These are phyloP conservation scores for Geosmithia morbida DNA, from an alignment of 2,329 filamentous ascomycete genomes.

Conservation along the genomic window DNA sequence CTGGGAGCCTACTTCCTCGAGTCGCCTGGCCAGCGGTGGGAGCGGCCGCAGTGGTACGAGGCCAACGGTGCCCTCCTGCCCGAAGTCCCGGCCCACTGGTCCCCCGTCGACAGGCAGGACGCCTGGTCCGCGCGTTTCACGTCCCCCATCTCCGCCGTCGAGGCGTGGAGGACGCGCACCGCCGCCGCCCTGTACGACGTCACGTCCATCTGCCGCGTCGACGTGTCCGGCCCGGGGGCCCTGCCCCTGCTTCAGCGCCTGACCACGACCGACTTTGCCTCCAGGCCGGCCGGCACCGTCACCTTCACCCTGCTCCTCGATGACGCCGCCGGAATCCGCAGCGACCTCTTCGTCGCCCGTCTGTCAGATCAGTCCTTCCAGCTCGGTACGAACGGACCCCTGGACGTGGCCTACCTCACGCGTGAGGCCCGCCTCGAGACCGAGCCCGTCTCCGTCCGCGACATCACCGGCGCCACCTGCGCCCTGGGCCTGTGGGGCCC, in stretches of 20 bases:
- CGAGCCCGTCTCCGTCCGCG: slow-evolving; percentile 34
- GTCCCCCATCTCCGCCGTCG: slow-evolving; percentile 42
- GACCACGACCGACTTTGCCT: slow-evolving; percentile 32
- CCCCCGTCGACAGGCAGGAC: slow-evolving; percentile 35
- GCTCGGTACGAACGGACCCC: slow-evolving; percentile 38
- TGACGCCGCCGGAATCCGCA: slow-evolving; percentile 33
- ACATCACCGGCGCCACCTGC: slow-evolving; percentile 45
- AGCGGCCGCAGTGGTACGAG: slow-evolving; percentile 49
- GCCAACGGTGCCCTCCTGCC: slow-evolving; percentile 35
- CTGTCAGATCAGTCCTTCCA: slow-evolving; percentile 35
- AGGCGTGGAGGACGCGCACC: slow-evolving; percentile 51
- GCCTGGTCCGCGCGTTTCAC: slow-evolving; percentile 42
- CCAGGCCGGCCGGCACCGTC: slow-evolving; percentile 27
- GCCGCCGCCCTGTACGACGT: slow-evolving; percentile 49
- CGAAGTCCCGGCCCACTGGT: slow-evolving; percentile 37
- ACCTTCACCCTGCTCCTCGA: slow-evolving; percentile 44
- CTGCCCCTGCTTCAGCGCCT: slow-evolving; percentile 37
- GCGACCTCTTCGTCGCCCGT: slow-evolving; percentile 41
- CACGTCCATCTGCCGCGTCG: slow-evolving; percentile 42
- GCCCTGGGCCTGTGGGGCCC: slow-evolving; percentile 51
- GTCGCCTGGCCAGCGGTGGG: slow-evolving; percentile 35
- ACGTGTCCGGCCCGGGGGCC: slow-evolving; percentile 42
- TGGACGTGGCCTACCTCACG: slow-evolving; percentile 37
- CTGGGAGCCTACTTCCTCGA: slow-evolving; percentile 47
- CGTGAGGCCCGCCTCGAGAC: slow-evolving; percentile 34